Conservation (phyloP, 1,139 yeast species). For the Saccharomycopsis phalli region DNA sequence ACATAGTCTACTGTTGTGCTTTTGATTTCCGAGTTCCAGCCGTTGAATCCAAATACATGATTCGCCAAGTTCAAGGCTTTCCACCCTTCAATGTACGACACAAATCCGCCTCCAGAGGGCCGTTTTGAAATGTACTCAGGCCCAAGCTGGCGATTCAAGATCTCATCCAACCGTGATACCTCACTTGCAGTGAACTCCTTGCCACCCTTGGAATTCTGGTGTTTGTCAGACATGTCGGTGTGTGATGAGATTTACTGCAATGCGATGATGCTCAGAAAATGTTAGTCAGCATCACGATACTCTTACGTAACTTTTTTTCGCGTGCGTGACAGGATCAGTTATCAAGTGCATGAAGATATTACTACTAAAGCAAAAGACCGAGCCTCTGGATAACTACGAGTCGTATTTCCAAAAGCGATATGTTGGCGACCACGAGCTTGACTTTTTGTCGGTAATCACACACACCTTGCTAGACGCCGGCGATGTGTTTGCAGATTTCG, state of each 20-base stretch:
- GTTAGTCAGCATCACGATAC: background rate
- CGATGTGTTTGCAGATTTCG: background rate
- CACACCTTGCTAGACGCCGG: background rate
- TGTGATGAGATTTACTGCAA: background rate
- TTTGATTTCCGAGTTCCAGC: conserved; percentile 69
- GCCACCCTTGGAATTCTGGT: background rate
- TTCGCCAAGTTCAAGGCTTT: conserved; percentile 70
- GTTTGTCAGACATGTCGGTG: background rate
- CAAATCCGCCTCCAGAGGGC: conserved; percentile 62
- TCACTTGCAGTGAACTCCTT: conserved; percentile 12
- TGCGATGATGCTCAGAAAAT: background rate
- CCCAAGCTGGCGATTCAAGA: conserved; percentile 61
- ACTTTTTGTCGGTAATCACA: conserved; percentile 13
- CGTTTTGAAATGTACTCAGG: conserved; percentile 84
- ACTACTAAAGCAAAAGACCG: conserved; percentile 8
- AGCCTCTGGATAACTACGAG: conserved; percentile 2
- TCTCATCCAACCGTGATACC: conserved; percentile 20
- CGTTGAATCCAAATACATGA: conserved; percentile 72
- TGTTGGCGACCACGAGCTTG: conserved; percentile 2
- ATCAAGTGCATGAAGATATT: conserved; percentile 4
- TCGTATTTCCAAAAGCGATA: background rate
- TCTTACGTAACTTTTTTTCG: background rate
- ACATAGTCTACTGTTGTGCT: conserved; percentile 61
- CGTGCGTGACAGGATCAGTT: too few relatives aligned
- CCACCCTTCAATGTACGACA: conserved; percentile 77